Conservation (phyloP, 352 stramenopile genomes). For the Phytophthora uliginosa region DNA sequence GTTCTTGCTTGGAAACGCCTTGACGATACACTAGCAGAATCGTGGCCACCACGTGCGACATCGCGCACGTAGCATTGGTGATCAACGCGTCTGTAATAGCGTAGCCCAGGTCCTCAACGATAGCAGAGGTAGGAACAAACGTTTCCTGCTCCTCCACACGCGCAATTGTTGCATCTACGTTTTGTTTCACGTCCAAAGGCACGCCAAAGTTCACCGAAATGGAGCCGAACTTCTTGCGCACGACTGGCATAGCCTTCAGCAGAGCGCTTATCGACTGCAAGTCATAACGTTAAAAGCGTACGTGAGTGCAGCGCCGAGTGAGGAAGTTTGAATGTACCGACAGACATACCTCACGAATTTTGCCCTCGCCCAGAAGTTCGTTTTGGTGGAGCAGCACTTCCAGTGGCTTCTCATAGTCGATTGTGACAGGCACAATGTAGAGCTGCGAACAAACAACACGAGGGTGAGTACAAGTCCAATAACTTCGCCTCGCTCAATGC, state of each 20-base stretch:
- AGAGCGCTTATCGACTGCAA: slow-evolving; percentile 69
- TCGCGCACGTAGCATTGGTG: slow-evolving; percentile 70
- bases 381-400: slow-evolving; percentile 88
- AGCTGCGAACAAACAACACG: slow-evolving; percentile 43
- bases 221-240: slow-evolving; percentile 86
- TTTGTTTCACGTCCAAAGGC: slow-evolving; percentile 75
- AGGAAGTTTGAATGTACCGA: neutral
- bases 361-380: slow-evolving; percentile 82
- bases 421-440: slow-evolving; percentile 85
- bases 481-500: neutral
- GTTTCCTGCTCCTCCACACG: slow-evolving; percentile 41
- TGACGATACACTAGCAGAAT: slow-evolving; percentile 86
- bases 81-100: slow-evolving; percentile 83
- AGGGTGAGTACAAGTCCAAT: slow-evolving; percentile 3
- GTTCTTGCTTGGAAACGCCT: slow-evolving; percentile 75
- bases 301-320: neutral
- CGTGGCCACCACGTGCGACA: slow-evolving; percentile 78
- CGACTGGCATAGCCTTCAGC: slow-evolving; percentile 72
- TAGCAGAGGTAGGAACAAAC: slow-evolving; percentile 42
- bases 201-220: slow-evolving; percentile 83
- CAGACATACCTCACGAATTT: slow-evolving; percentile 73
- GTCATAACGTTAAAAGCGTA: neutral
- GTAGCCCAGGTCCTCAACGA: slow-evolving; percentile 79
- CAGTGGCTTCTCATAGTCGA: slow-evolving; percentile 90
- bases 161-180: slow-evolving; percentile 41